phyloP scores from a whole-genome alignment of 352 stramenopile species.

The Phytophthora niederhauseri region DNA sequence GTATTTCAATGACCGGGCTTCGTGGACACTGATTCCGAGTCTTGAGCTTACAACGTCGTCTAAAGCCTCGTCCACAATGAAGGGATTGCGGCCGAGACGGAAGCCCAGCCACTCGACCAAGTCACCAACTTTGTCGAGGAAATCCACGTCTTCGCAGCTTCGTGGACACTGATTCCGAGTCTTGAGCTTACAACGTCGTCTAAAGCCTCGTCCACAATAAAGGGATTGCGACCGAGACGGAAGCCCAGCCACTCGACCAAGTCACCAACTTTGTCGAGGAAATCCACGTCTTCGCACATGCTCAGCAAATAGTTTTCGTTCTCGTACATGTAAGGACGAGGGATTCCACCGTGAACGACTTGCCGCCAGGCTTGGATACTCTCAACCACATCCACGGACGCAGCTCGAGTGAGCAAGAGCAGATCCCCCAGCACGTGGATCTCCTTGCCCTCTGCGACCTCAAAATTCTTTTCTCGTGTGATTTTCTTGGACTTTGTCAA shows the following conservation, averaged over 20 bases:
- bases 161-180: conserved; percentile 2
- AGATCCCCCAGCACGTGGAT: conserved; percentile 63
- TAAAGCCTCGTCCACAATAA: conserved; percentile 46
- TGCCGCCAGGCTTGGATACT: conserved; percentile 47
- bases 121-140: conserved; percentile 43
- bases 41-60: conserved; percentile 32
- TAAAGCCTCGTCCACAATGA: conserved; percentile 47
- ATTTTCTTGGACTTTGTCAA: conserved; percentile 4
- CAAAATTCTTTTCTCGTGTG: not conserved
- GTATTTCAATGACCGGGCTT: conserved; percentile 32
- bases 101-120: conserved; percentile 67
- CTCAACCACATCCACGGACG: conserved; percentile 67
- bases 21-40: conserved; percentile 23
- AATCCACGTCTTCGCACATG: conserved; percentile 64
- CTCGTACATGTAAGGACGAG: conserved; percentile 45
- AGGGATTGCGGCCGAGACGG: conserved; percentile 55
- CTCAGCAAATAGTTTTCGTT: conserved; percentile 56
- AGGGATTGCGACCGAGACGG: conserved; percentile 55
- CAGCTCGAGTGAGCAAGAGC: conserved; percentile 52
- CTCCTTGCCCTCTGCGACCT: conserved; percentile 45
- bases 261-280: conserved; percentile 43
- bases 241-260: conserved; percentile 67
- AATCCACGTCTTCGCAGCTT: conserved; percentile 51
- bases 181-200: conserved; percentile 32
- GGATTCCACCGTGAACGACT: conserved; percentile 40